These are phyloP conservation scores for Sporopachydermia lactativora DNA, from an alignment of 805 yeast genomes.

Conservation along the genomic window DNA sequence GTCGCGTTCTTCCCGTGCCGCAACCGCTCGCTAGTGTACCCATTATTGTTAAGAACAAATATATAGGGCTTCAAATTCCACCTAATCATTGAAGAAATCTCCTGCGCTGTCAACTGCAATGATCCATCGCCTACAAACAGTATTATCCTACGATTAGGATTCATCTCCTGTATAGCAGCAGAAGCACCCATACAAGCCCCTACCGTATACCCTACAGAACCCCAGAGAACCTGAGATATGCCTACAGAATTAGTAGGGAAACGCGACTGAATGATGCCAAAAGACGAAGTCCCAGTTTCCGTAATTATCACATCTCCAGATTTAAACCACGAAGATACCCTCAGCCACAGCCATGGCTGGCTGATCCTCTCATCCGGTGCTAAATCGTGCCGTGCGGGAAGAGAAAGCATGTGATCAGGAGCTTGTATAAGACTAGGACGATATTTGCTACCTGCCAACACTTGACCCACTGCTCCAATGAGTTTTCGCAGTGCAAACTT, in stretches of 20 bases:
- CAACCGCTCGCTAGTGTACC: constrained; percentile 53
- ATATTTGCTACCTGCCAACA: background rate
- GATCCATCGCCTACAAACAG: constrained; percentile 60
- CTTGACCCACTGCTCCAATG: constrained; percentile 4
- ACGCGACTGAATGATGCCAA: constrained; percentile 41
- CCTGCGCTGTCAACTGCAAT: constrained; percentile 52
- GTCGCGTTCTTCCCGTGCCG: constrained; percentile 40
- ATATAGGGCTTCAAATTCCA: constrained; percentile 43
- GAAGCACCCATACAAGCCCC: constrained; percentile 54
- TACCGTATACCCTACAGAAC: constrained; percentile 50
- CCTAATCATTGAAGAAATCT: constrained; percentile 42
- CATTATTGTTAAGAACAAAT: constrained; percentile 47
- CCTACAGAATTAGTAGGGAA: constrained; percentile 39
- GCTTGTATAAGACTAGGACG: background rate
- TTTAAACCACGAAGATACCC: constrained; percentile 34
- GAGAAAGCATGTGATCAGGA: background rate
- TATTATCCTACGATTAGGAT: constrained; percentile 33
- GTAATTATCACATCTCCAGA: constrained; percentile 45
- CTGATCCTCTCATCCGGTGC: constrained; percentile 15
- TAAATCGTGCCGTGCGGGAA: too few species aligned
- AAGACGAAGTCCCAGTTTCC: constrained; percentile 55
- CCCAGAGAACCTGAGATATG: constrained; percentile 51
- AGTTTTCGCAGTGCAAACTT: constrained; percentile 25
- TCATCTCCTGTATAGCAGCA: constrained; percentile 38
- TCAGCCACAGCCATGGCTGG: constrained; percentile 37